Evolutionary conservation across 2,329 filamentous ascomycete species (phyloP).

Genomic region (Botrytis pseudocinerea): DNA sequence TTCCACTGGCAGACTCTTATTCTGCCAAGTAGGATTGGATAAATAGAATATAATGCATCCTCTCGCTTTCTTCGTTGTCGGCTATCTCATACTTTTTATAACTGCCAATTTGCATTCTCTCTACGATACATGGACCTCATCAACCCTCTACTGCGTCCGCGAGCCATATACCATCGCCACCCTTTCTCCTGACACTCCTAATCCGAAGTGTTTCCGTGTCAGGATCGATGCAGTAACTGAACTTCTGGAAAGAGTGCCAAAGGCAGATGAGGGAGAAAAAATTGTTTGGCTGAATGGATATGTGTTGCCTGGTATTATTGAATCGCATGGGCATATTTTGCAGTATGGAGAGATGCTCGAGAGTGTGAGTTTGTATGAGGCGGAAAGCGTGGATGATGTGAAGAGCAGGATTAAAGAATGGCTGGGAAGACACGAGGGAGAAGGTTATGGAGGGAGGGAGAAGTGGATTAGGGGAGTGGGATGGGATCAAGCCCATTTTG

Average conservation of each 20-base stretch:
- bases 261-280: slow-evolving; percentile 34
- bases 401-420: slow-evolving; percentile 54
- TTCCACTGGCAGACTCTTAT: neutral
- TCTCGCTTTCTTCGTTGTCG: slow-evolving; percentile 14
- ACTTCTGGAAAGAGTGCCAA: slow-evolving; percentile 45
- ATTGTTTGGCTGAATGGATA: slow-evolving; percentile 48
- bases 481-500: slow-evolving; percentile 69
- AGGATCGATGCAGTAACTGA: slow-evolving; percentile 52
- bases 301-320: slow-evolving; percentile 68
- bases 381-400: slow-evolving; percentile 56
- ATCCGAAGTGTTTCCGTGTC: slow-evolving; percentile 58
- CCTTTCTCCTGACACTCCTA: slow-evolving; percentile 42
- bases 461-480: slow-evolving; percentile 68
- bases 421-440: slow-evolving; percentile 49
- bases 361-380: slow-evolving; percentile 64
- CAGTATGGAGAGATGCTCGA: slow-evolving; percentile 68
- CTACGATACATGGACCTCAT: slow-evolving; percentile 23
- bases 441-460: slow-evolving; percentile 49
- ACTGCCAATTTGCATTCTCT: slow-evolving; percentile 14
- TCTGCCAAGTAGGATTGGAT: slow-evolving; percentile 1
- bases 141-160: slow-evolving; percentile 34
- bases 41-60: slow-evolving; percentile 20
- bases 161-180: slow-evolving; percentile 46
- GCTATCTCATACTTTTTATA: slow-evolving; percentile 22
- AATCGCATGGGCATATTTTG: slow-evolving; percentile 68